Base-by-base conservation (phyloP, 1,284 basidiomycete species). In the Sporisorium scitamineum region DNA sequence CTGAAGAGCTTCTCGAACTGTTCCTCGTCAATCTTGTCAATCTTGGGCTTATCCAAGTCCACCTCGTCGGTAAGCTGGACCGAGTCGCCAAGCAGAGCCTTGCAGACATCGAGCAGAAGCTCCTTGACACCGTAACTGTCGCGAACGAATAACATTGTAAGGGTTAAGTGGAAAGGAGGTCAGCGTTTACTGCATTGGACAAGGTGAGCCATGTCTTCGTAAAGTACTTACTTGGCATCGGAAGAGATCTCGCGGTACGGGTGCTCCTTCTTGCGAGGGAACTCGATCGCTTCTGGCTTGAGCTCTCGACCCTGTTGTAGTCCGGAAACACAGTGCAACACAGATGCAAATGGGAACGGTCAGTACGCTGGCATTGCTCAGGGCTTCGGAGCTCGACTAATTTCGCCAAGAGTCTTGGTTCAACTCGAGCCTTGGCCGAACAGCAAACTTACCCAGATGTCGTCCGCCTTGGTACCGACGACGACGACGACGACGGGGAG, bases 221-320 rank as follows among this genome's bases (percentile, higher is more conserved):
- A 20, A 4, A 26, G 37, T 32, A 71, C 63, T 66, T 59, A 71
- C 69, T 76, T 76, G 48, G 73, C 73, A 37, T 70, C 39, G 14
- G 73, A 26, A 7, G 73, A 76, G 52, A 76, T 76, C 51, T 76
- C 73, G 48, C 73, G 73, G 55, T 76, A 76, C 14, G 58, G 44
- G n/a, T 59, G 73, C 64, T 71, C 73, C 58, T 76, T 76, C 54
- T 76, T 76, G 57, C 64, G 63, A 9, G 73, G 68, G 54, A 76
- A 76, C 52, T 76, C 73, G 64, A 76, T 76, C 1, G 60, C 64
- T 47, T 58, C 69, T 60, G 73, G 68, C 64, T 76, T 76, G 61
- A 76, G 54, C 27, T 76, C 73, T 64, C 73, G 73, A 16, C 63
- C 48, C 68, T 70, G 53, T 58, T 27, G 10, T 9, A 16, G 11